Conservation (phyloP, 78 protist genomes). For the Isochrysis galbana region DNA sequence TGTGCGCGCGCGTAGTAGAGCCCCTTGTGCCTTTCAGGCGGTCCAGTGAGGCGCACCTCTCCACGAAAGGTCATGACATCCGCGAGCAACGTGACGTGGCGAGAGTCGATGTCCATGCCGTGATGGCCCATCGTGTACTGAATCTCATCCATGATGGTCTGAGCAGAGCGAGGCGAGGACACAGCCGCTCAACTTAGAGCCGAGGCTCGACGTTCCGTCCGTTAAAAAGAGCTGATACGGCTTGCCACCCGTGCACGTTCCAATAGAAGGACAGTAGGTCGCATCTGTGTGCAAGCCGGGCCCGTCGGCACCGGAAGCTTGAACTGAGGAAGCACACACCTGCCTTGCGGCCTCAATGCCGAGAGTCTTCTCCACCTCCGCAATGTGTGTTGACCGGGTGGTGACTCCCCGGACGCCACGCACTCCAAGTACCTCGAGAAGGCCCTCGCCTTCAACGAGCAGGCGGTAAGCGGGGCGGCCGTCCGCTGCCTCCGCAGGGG, state of each 20-base stretch:
- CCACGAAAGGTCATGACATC: slow-evolving; percentile 96
- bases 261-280: too few species aligned
- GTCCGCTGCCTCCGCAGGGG: not conserved
- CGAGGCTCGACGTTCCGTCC: not conserved
- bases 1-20: too few species aligned
- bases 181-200: not conserved
- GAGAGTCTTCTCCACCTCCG: slow-evolving; percentile 76
- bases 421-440: slow-evolving; percentile 35
- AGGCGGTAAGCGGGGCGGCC: slow-evolving; percentile 25
- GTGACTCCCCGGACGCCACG: slow-evolving; percentile 60
- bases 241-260: too few species aligned
- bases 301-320: not conserved
- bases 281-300: too few species aligned
- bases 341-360: slow-evolving; percentile 98
- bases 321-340: not conserved
- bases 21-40: too few species aligned
- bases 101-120: slow-evolving; percentile 90
- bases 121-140: slow-evolving; percentile 78
- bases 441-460: slow-evolving; percentile 56
- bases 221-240: too few species aligned
- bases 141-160: slow-evolving; percentile 85
- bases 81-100: slow-evolving; percentile 94
- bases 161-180: not conserved
- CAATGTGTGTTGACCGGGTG: slow-evolving; percentile 85
- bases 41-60: slow-evolving; percentile 75